phyloP scores from a whole-genome alignment of 2,329 filamentous ascomycete species.

The Coniochaeta sp. region DNA sequence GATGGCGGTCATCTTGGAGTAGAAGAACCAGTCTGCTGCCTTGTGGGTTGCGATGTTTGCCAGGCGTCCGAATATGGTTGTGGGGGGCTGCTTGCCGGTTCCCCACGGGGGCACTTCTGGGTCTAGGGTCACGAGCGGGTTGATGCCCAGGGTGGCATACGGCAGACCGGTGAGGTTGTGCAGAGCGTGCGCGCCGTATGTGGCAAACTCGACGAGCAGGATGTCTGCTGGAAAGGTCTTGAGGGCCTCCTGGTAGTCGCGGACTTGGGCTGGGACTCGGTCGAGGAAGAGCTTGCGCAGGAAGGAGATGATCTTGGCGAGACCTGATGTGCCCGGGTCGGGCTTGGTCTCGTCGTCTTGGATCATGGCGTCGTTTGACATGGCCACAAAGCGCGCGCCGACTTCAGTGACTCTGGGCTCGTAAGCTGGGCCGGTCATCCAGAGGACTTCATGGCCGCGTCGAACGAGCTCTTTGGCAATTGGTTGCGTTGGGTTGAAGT shows the following conservation, averaged over 20 bases:
- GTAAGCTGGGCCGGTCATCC: conserved; percentile 26
- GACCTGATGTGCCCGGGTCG: conserved; percentile 2
- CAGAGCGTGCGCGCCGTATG: conserved; percentile 8
- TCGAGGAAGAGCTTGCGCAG: conserved; percentile 7
- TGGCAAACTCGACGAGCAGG: conserved; percentile 11
- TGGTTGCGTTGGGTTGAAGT: conserved; percentile 30
- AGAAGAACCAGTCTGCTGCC: conserved; percentile 6
- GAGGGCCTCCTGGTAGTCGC: conserved; percentile 5
- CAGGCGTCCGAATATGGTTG: conserved; percentile 15
- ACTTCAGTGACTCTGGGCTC: conserved; percentile 23
- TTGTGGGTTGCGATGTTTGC: conserved; percentile 19
- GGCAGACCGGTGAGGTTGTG: conserved; percentile 13
- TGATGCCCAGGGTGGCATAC: conserved; percentile 30
- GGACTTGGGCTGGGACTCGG: conserved; percentile 9
- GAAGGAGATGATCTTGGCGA: conserved; percentile 6
- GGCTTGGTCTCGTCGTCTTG: conserved; percentile 5
- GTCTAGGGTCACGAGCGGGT: conserved; percentile 20
- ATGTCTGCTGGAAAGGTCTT: conserved; percentile 8
- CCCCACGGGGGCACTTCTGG: conserved; percentile 25
- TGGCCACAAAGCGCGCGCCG: conserved; percentile 25
- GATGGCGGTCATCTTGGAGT: conserved; percentile 14
- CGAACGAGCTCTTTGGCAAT: conserved; percentile 27
- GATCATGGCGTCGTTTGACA: conserved; percentile 19
- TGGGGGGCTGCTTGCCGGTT: conserved; percentile 16
- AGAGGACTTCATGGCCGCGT: conserved; percentile 28